A percentile compares a stretch with the other conserved stretches of the same genome.
phyloP scores from a whole-genome alignment of 2,329 filamentous ascomycete species.

The Aspergillus pseudoviridinutans region DNA sequence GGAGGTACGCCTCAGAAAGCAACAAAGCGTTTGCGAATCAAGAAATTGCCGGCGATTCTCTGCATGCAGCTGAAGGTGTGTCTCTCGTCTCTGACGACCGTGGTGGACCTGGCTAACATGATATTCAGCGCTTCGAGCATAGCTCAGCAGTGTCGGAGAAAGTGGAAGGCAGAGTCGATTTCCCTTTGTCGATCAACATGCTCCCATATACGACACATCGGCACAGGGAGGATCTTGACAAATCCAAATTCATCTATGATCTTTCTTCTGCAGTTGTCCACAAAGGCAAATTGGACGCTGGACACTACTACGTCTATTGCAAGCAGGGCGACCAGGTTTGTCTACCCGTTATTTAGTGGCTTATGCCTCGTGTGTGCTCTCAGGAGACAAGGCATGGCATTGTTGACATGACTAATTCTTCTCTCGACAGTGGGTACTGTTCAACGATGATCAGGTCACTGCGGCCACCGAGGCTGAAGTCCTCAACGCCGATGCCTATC shows the following conservation, averaged over 20 bases:
- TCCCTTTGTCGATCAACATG: conserved; percentile 85
- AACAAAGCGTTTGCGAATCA: conserved; percentile 78
- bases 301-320: conserved; percentile 89
- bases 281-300: conserved; percentile 86
- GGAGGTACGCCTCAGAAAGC: conserved; percentile 69
- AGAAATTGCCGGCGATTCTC: conserved; percentile 79
- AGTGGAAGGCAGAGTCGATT: conserved; percentile 80
- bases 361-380: neutral
- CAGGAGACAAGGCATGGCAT: neutral
- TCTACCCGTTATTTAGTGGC: neutral
- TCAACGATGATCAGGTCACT: conserved; percentile 92
- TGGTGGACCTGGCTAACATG: conserved; percentile 4
- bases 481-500: conserved; percentile 77
- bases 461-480: conserved; percentile 80
- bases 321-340: conserved; percentile 68
- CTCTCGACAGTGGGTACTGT: conserved; percentile 74
- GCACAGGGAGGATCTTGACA: conserved; percentile 25
- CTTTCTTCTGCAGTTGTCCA: conserved; percentile 88
- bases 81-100: neutral
- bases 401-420: conserved; percentile 2
- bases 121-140: conserved; percentile 65
- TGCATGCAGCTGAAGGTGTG: conserved; percentile 87
- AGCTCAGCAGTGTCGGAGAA: conserved; percentile 73
- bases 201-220: conserved; percentile 77
- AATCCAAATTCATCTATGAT: conserved; percentile 70